Evolutionary conservation across 176 grass and related monocot species (phyloP), one percentile per base, ranked within the genome.

Genomic region (Oropetium thomaeum): DNA sequence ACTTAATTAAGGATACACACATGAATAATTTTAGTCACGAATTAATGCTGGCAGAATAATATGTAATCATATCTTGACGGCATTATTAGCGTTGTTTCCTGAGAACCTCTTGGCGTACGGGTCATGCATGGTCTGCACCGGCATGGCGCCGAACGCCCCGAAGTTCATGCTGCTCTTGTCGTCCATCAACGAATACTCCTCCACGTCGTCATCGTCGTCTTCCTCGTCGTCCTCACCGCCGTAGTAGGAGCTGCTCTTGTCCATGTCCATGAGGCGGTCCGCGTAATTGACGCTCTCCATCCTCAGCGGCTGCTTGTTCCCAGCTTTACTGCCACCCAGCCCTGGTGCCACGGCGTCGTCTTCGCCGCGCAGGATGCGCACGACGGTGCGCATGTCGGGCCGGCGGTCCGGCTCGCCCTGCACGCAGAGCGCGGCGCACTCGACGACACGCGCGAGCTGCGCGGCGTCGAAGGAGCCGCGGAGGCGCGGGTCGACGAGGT

Each of bases 81-180:
- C 62, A 7, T 77, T 26, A 55, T 23, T 68, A 30, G 65, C 58
- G 0, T 81, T 69, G 0, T 81, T 69, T 16, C 79, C 76, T n/a
- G 42, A 71, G 40, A 88, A 83, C 44, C 75, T 77, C 67, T 67
- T 78, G 44, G 39, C 52, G 75, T 83, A 92, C 1, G 83, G 86
- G 38, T 89, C 86, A 1, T 64, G 83, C 83, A 83, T 86, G 11
- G 64, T 89, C 76, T 86, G 83, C 67, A 74, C 29, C 3, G 81
- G 83, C 86, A 86, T 86, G 60, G 72, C 67, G 1, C 90, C 81
- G 7, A 93, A 93, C 48, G 81, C 87, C 0, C 90, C 87, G 10
- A 87, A 89, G 70, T 88, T 83, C 69, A 83, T 70, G 79, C 83
- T 89, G 51, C 82, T 86, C 22, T 83, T 84, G 10, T 89, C 83